Evolutionary conservation across 2,329 filamentous ascomycete genomes (phyloP).

Genomic region (Herpotrichia juniperi): DNA sequence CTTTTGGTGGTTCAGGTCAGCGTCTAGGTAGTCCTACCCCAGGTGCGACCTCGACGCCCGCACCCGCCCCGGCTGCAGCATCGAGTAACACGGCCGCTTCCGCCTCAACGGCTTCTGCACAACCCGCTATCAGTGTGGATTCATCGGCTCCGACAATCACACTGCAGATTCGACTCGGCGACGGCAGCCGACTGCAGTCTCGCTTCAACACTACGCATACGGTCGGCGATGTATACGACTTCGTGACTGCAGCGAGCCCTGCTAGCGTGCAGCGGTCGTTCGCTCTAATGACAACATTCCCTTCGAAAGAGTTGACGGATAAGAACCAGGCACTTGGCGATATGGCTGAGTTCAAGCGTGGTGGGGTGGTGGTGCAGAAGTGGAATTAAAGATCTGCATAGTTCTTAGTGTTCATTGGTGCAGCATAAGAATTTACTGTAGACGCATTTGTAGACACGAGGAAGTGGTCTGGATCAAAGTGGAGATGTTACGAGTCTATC

Average conservation of each 20-base stretch:
- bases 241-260: slow-evolving; percentile 69
- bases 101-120: slow-evolving; percentile 43
- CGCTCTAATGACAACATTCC: slow-evolving; percentile 82
- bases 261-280: slow-evolving; percentile 65
- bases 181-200: slow-evolving; percentile 77
- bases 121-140: slow-evolving; percentile 61
- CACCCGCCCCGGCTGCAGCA: slow-evolving; percentile 44
- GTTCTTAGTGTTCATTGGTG: slow-evolving; percentile 15
- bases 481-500: neutral
- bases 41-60: slow-evolving; percentile 52
- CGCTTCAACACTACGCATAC: slow-evolving; percentile 83
- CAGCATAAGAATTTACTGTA: neutral
- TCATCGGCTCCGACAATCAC: slow-evolving; percentile 70
- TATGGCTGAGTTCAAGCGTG: slow-evolving; percentile 57
- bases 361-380: slow-evolving; percentile 62
- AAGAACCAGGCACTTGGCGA: slow-evolving; percentile 58
- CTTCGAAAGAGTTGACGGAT: slow-evolving; percentile 79
- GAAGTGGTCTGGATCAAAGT: neutral
- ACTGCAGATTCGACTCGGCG: slow-evolving; percentile 78
- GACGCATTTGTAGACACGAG: neutral
- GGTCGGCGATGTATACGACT: slow-evolving; percentile 76
- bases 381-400: slow-evolving; percentile 48
- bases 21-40: slow-evolving; percentile 80
- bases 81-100: slow-evolving; percentile 30
- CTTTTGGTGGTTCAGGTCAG: slow-evolving; percentile 74